Evolutionary conservation across 768 basidiomycete species (phyloP), one percentile per base, ranked within the genome.

Genomic region (Lactarius sp.): DNA sequence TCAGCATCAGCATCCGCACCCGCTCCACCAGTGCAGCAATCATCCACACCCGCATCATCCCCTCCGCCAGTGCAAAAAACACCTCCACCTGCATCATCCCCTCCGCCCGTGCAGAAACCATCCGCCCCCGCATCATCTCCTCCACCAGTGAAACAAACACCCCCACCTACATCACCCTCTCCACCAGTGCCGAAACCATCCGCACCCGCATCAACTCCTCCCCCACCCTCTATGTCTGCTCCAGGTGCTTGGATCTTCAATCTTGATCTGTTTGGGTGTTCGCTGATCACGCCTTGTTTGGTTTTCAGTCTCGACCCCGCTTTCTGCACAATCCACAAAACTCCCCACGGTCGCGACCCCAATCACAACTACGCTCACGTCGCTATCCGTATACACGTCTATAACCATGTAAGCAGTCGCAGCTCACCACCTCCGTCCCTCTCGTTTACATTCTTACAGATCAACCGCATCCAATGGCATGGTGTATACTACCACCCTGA

Each of bases 401-500:
- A 8, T 52, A 6, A 9, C 54, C 9, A 22, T 58, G 64, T 65
- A 47, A 22, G 59, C 31, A n/a, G 16, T 22, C 9, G 9, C 3
- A 3, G 20, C 27, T 50, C 6, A 31, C 33, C 6, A 4, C 14
- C 54, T 10, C 3, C 18, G 2, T 34, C 20, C 10, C 36, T n/a
- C 49, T 12, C 22, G 4, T 39, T 58, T 6, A 57, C 44, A 18
- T 41, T 20, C n/a, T 41, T 36, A 5, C 34, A 68, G 66, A 6
- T 27, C 56, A 16, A 64, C 68, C 16, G 44, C 34, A 36, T 1
- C 59, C n/a, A 36, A 63, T 62, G 68, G 68, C 7, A n/a, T 36
- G 12, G 6, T 53, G 5, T 3, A 60, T 5, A 66, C 67, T 20
- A 62, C 58, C 34, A 66, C 60, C 56, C 31, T 62, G 6, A 37